phyloP scores from a whole-genome alignment of 176 grass and related monocot species.

The Triticum timopheevii region DNA sequence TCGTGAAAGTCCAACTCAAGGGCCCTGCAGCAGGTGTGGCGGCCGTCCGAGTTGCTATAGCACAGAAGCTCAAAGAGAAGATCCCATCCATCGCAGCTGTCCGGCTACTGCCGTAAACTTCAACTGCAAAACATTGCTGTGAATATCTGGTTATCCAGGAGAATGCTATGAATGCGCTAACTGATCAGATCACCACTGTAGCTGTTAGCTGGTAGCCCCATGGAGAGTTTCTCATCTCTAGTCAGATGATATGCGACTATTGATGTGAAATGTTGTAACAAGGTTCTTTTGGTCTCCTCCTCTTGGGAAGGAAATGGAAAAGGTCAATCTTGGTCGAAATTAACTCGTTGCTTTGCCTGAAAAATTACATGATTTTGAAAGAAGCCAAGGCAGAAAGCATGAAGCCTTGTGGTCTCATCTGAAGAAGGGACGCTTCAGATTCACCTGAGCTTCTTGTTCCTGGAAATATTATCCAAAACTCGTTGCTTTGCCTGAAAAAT shows the following conservation, averaged over 20 bases:
- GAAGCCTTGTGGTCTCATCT: neutral
- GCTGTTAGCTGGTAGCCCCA: constrained; percentile 15
- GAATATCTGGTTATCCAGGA: neutral
- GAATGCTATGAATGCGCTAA: constrained; percentile 23
- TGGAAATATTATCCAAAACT: neutral
- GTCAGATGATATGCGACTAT: neutral
- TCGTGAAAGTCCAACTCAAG: constrained; percentile 56
- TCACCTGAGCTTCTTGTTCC: neutral
- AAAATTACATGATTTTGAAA: neutral
- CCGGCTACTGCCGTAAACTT: constrained; percentile 49
- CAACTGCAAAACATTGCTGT: neutral
- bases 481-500: neutral
- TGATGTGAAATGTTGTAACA: neutral
- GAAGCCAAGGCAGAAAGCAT: neutral
- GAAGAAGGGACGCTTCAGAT: neutral
- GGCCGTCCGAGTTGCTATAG: constrained; percentile 65
- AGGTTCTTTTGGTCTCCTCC: neutral
- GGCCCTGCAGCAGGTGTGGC: constrained; percentile 72
- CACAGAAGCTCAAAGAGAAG: constrained; percentile 78
- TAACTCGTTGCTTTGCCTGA: neutral
- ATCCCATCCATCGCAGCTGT: constrained; percentile 69
- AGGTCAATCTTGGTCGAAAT: neutral
- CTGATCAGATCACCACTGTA: neutral
- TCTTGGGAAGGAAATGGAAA: constrained; percentile 3
- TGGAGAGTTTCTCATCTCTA: neutral